Conservation (phyloP, 2,329 filamentous ascomycete species). For the Penicillium sp. region DNA sequence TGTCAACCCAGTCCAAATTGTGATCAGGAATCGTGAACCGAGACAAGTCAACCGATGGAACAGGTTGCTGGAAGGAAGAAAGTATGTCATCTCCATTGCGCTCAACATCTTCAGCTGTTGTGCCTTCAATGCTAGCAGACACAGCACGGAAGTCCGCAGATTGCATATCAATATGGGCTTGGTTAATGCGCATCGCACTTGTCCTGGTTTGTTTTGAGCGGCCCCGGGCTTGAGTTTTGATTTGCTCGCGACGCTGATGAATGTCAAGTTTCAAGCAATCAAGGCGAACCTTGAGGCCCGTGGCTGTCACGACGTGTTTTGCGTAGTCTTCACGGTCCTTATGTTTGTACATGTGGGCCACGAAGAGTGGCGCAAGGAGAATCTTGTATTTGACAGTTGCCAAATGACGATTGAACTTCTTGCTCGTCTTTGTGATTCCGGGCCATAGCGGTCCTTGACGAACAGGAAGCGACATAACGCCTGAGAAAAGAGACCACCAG, state of each 20-base stretch:
- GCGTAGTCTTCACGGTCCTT: slow-evolving; percentile 87
- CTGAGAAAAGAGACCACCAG: slow-evolving; percentile 97
- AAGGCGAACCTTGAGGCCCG: slow-evolving; percentile 91
- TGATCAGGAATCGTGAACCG: slow-evolving; percentile 94
- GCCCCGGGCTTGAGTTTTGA: slow-evolving; percentile 75
- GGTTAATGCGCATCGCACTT: slow-evolving; percentile 92
- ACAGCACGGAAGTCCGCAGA: slow-evolving; percentile 90
- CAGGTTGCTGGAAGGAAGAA: slow-evolving; percentile 55
- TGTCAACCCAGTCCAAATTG: slow-evolving; percentile 95
- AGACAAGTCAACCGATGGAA: slow-evolving; percentile 63
- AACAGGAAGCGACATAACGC: slow-evolving; percentile 89
- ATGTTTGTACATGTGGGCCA: slow-evolving; percentile 98
- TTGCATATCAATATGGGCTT: slow-evolving; percentile 87
- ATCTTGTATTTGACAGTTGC: slow-evolving; percentile 99
- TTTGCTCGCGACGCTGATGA: slow-evolving; percentile 89
- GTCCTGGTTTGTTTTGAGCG: slow-evolving; percentile 75
- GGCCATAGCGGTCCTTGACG: slow-evolving; percentile 91
- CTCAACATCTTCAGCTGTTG: slow-evolving; percentile 72
- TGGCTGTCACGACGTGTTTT: slow-evolving; percentile 78
- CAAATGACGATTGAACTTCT: slow-evolving; percentile 95
- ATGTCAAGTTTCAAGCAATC: slow-evolving; percentile 98
- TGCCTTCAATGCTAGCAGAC: slow-evolving; percentile 82
- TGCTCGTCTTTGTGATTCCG: slow-evolving; percentile 90
- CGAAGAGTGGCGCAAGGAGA: slow-evolving; percentile 84
- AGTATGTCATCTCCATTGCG: slow-evolving; percentile 57